Evolutionary conservation across 1,139 yeast genomes (phyloP), one percentile per base, ranked within the genome.

Genomic region (Arxiozyma heterogenica): DNA sequence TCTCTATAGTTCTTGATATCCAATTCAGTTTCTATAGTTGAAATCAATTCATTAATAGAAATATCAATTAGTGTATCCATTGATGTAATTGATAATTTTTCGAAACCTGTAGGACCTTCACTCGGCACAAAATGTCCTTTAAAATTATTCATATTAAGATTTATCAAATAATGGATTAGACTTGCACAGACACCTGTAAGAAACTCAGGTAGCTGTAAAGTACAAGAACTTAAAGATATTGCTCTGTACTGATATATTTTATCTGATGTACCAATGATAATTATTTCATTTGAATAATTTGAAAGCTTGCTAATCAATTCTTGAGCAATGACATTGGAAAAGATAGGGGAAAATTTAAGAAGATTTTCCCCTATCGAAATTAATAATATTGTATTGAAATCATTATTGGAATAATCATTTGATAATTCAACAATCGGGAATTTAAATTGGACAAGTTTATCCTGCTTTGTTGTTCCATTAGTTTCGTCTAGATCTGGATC

Each of bases 101-200:
- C 71, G 55, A 66, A 67, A 11, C 70, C 70, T 3, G 59, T 58
- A 2, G 71, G 71, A 6, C 72, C 72, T 55, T 69, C 72, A 55
- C 71, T 66, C 21, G 70, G 71, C 1, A 61, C 65, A 11, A 66
- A 51, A n/a, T 61, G 34, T 4, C 62, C 62, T 21, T 54, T 50
- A 47, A 61, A 63, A 2, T 57, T 43, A 15, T 54, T 41, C 11
- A 51, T 45, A 23, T 49, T 45, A 15, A 25, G n/a, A 25, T 42
- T 41, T 12, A 58, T 50, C 22, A 66, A 38, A 44, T 61, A 59
- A 1, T 62, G 53, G 22, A 66, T 21, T 5, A 67, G 30, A 39
- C 64, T 59, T 6, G 69, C 69, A 41, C 62, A 56, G 48, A 66
- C 67, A 3, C 67, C 69, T 1, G 70, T 63, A 11, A 67, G 56